Evolutionary conservation across 345 rosid species (phyloP), one percentile per base, ranked within the genome.

Genomic region (Hypericum androsaemum): DNA sequence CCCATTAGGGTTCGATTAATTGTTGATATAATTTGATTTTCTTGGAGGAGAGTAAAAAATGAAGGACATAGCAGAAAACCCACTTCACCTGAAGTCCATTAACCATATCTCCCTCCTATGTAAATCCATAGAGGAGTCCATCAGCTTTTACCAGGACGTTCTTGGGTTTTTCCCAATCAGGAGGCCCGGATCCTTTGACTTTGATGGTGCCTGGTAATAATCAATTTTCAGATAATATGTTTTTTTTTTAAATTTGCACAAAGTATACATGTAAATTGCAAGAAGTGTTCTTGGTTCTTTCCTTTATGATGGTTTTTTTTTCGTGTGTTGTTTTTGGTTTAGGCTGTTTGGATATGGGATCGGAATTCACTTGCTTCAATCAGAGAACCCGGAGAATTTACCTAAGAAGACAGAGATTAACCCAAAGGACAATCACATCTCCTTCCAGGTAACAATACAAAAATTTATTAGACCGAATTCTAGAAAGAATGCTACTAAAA

Each of bases 371-470:
- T 43, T 74, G 47, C 17, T 74, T 12, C 61, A 57, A 10, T 62
- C 67, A 0, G 54, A 43, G 16, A 61, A 66, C 14, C 64, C 65
- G 0, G 53, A 47, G 1, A 42, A 41, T 12, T 39, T 62, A 47
- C 74, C 64, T 0, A 59, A 37, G 60, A 65, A 65, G 54, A 32
- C 45, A 15, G 64, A 60, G 15, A 69, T 74, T 39, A 74, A 69
- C 40, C 74, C 78, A 11, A 69, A 69, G 48, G 78, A 74, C 47
- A 74, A 70, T 42, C 78, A 74, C 42, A 70, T 74, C 38, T 74
- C 78, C 35, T 74, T 74, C 64, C 78, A 69, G 61, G 78, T 74
- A 65, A 57, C 32, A 1, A n/a, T n/a, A n/a, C n/a, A n/a, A n/a
- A n/a, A n/a, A n/a, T n/a, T n/a, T n/a, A n/a, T n/a, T n/a, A n/a